phyloP scores from a whole-genome alignment of 2,329 filamentous ascomycete genomes.

The Penicillium sp. region DNA sequence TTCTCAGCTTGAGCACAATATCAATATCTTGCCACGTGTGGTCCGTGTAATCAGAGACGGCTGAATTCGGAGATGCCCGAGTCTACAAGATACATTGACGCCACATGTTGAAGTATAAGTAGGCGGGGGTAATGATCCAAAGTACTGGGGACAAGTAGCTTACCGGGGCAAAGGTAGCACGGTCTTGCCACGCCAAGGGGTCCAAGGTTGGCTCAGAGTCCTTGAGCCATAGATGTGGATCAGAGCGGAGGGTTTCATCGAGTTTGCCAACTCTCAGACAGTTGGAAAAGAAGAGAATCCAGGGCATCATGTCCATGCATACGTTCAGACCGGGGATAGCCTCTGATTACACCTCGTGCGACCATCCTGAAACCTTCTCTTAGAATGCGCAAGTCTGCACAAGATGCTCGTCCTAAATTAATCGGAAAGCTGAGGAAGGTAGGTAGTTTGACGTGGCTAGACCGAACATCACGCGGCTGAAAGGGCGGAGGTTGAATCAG shows the following conservation, averaged over 20 bases:
- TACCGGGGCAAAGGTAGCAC: not conserved
- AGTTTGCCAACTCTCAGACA: not conserved
- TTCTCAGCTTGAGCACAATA: not conserved
- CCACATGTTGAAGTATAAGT: conserved; percentile 5
- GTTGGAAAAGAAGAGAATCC: not conserved
- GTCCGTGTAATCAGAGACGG: not conserved
- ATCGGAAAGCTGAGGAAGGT: conserved; percentile 7
- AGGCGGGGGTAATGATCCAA: not conserved
- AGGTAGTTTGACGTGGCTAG: not conserved
- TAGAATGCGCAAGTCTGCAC: not conserved
- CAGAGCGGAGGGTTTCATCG: not conserved
- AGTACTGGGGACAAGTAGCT: conserved; percentile 1
- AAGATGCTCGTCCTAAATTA: not conserved
- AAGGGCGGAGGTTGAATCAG: not conserved
- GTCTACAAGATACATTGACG: not conserved
- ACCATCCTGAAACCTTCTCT: conserved; percentile 8
- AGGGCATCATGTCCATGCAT: conserved; percentile 1
- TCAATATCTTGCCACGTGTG: not conserved
- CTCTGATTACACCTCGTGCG: conserved; percentile 6
- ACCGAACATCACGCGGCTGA: conserved; percentile 13
- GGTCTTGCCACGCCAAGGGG: not conserved
- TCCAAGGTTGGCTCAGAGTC: not conserved
- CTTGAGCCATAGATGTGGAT: not conserved
- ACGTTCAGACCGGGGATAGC: conserved; percentile 1
- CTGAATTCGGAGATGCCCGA: not conserved